A percentile compares a stretch with the other conserved stretches of the same genome.
Conservation (phyloP, 129 eudicot genomes). For the Arctium lappa region DNA sequence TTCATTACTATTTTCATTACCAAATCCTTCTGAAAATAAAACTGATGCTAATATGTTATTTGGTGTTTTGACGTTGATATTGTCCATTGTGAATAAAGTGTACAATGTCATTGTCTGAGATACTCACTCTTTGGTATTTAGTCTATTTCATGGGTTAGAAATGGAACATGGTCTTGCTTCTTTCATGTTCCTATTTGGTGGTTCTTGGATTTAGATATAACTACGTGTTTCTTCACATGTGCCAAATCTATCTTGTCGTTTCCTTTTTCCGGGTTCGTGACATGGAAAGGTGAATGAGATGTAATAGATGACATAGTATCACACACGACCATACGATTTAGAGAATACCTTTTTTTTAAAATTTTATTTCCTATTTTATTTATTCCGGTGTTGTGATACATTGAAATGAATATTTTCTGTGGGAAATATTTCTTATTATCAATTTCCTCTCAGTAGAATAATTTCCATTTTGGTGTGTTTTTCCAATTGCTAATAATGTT, state of each 20-base stretch:
- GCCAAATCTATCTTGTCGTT: slow-evolving; percentile 11
- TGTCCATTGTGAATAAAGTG: slow-evolving; percentile 4
- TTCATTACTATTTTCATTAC: slow-evolving; percentile 6
- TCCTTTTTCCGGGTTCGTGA: slow-evolving; percentile 9
- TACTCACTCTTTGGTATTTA: slow-evolving; percentile 19
- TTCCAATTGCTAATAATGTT: neutral
- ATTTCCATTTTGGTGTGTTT: neutral
- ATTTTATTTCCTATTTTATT: neutral
- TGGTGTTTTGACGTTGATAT: slow-evolving; percentile 14
- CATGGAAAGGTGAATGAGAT: slow-evolving; percentile 3
- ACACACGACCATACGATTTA: neutral
- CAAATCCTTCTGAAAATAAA: neutral
- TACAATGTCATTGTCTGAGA: slow-evolving; percentile 24
- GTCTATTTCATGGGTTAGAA: slow-evolving; percentile 17
- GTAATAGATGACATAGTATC: neutral
- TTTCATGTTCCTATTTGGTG: slow-evolving; percentile 15
- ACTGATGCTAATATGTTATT: slow-evolving; percentile 6
- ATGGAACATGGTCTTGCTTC: slow-evolving; percentile 27
- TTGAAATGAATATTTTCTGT: neutral
- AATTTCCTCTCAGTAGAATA: neutral
- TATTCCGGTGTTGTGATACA: neutral
- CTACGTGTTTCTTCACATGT: neutral
- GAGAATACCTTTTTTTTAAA: neutral
- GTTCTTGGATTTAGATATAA: slow-evolving; percentile 13
- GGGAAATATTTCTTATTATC: neutral